phyloP scores from a whole-genome alignment of 306 rosid species.

The Albizia julibrissin region DNA sequence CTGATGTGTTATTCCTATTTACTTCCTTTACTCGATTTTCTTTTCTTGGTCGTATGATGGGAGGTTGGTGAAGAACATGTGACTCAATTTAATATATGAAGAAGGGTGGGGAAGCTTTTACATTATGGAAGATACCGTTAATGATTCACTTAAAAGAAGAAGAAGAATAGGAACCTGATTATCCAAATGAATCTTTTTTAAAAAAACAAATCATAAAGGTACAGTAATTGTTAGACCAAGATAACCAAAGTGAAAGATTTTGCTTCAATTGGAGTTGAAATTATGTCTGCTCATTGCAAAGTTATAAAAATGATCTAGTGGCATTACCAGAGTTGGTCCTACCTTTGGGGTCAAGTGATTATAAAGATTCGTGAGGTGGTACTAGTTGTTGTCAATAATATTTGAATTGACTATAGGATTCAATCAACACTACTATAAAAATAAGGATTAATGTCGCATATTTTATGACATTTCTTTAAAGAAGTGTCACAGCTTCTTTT shows the following conservation, averaged over 20 bases:
- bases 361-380: no score
- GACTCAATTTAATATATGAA: neutral
- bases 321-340: slow-evolving; percentile 4
- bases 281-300: neutral
- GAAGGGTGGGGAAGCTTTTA: neutral
- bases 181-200: no score
- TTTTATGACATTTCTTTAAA: no score
- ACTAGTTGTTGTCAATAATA: no score
- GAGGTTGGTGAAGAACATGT: neutral
- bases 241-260: neutral
- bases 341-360: neutral
- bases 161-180: neutral
- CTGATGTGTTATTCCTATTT: neutral
- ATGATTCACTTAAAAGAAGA: neutral
- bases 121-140: neutral
- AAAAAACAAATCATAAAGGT: no score
- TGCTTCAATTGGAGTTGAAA: slow-evolving; percentile 15
- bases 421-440: no score
- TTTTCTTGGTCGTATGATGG: neutral
- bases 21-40: neutral
- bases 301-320: neutral
- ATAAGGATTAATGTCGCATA: no score
- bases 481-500: no score
- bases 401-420: no score
- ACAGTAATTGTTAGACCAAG: no score